Conservation (phyloP, 1,139 yeast species). For the Hanseniaspora uvarum region DNA sequence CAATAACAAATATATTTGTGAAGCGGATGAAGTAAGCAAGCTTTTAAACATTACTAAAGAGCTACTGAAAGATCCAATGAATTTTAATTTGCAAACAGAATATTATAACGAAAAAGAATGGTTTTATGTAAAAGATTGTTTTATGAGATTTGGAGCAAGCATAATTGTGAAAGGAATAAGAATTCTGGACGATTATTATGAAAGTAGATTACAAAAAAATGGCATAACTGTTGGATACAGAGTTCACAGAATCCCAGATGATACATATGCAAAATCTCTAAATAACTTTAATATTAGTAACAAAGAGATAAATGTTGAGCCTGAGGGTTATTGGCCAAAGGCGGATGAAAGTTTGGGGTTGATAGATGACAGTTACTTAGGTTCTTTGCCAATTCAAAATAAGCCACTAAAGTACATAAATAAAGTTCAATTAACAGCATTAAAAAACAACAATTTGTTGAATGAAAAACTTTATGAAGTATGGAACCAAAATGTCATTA, state of each 20-base stretch:
- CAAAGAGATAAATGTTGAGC: neutral
- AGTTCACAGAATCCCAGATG: conserved; percentile 14
- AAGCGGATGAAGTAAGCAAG: neutral
- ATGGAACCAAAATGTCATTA: conserved; percentile 5
- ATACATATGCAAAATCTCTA: neutral
- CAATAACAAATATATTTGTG: neutral
- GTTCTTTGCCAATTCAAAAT: neutral
- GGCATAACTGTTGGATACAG: neutral
- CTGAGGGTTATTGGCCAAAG: neutral
- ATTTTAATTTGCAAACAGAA: neutral
- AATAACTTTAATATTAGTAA: neutral
- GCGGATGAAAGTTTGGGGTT: neutral
- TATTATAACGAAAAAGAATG: neutral
- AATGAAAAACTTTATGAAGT: conserved; percentile 6
- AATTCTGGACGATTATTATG: conserved; percentile 73
- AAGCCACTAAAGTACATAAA: conserved; percentile 15
- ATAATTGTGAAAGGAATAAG: conserved; percentile 53
- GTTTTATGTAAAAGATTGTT: conserved; percentile 39
- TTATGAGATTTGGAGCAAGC: conserved; percentile 62
- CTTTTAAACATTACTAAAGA: neutral
- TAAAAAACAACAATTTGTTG: conserved; percentile 1
- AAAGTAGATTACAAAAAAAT: conserved; percentile 24
- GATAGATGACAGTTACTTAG: conserved; percentile 1
- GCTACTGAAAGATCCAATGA: neutral
- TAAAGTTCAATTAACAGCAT: conserved; percentile 9